Evolutionary conservation across 805 yeast genomes (phyloP).

Genomic region (Starmerella powellii): DNA sequence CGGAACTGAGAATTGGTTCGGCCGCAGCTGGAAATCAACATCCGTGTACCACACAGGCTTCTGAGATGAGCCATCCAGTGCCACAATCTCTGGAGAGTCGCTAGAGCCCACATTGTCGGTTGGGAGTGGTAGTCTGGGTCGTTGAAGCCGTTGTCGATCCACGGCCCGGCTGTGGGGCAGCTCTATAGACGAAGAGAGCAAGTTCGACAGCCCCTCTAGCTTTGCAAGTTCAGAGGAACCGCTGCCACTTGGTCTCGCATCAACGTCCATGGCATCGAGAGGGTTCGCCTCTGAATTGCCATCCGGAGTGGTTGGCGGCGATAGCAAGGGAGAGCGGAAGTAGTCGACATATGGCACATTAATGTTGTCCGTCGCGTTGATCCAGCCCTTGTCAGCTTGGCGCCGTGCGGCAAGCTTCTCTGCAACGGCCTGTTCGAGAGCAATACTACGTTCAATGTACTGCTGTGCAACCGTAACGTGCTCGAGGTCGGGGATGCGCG

Average conservation of each 20-base stretch:
- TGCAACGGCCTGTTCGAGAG: constrained; percentile 70
- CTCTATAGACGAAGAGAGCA: neutral
- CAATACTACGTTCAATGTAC: constrained; percentile 59
- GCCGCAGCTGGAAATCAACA: constrained; percentile 14
- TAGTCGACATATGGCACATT: constrained; percentile 69
- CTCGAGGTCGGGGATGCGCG: constrained; percentile 88
- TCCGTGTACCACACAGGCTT: constrained; percentile 2
- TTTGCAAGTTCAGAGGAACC: too few relatives aligned
- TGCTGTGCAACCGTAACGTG: constrained; percentile 70
- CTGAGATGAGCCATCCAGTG: neutral
- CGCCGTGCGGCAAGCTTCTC: constrained; percentile 58
- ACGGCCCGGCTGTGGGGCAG: neutral
- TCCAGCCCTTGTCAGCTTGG: constrained; percentile 54
- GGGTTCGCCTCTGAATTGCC: too few relatives aligned
- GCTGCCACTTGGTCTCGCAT: too few relatives aligned
- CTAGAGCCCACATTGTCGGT: neutral
- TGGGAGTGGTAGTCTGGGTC: too few relatives aligned
- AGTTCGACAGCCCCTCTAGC: neutral
- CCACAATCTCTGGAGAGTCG: neutral
- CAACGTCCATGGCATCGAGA: neutral
- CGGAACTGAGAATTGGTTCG: constrained; percentile 10
- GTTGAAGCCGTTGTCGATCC: too few relatives aligned
- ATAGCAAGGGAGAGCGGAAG: constrained; percentile 31
- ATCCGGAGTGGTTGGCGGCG: constrained; percentile 26
- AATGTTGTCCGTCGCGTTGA: constrained; percentile 78